Evolutionary conservation across 192 early-diverging fungal genomes (phyloP).

Genomic region (Coemansia sp.): DNA sequence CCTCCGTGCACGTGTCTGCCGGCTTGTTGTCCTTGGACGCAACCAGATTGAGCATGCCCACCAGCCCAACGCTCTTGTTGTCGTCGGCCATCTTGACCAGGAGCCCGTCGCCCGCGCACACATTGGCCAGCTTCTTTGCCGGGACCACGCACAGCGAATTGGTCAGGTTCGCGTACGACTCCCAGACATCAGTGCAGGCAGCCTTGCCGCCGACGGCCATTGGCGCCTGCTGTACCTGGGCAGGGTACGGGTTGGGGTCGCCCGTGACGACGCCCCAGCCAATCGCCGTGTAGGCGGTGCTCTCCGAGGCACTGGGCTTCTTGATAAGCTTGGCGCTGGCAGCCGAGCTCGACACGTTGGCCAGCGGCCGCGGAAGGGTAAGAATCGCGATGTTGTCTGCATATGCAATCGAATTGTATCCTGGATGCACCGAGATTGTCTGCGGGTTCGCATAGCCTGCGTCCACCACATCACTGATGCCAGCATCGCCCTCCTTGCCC

Average conservation of each 20-base stretch:
- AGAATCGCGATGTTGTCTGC: conserved; percentile 43
- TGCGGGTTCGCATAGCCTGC: conserved; percentile 20
- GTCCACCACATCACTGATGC: conserved; percentile 1
- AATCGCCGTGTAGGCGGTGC: conserved; percentile 21
- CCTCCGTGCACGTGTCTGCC: conserved; percentile 12
- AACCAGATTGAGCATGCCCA: conserved; percentile 43
- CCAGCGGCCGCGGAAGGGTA: conserved; percentile 24
- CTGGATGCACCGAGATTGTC: conserved; percentile 29
- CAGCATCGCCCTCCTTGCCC: conserved; percentile 4
- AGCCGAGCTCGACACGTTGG: conserved; percentile 2
- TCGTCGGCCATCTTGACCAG: conserved; percentile 25
- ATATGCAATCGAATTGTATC: conserved; percentile 41
- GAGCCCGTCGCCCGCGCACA: conserved; percentile 35
- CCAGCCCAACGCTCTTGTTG: conserved; percentile 27
- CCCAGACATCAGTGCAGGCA: conserved; percentile 34
- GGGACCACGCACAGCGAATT: conserved; percentile 44
- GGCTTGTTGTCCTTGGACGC: conserved; percentile 27
- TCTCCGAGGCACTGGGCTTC: conserved; percentile 11
- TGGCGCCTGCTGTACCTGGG: conserved; percentile 13
- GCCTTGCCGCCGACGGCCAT: conserved; percentile 30
- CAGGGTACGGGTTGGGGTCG: neutral
- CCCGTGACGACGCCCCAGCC: conserved; percentile 16
- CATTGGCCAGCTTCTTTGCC: conserved; percentile 22
- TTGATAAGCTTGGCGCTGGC: conserved; percentile 22
- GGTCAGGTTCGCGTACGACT: conserved; percentile 36